These are phyloP conservation scores for Picea abies DNA, from an alignment of 83 land plant genomes.

Conservation along the genomic window DNA sequence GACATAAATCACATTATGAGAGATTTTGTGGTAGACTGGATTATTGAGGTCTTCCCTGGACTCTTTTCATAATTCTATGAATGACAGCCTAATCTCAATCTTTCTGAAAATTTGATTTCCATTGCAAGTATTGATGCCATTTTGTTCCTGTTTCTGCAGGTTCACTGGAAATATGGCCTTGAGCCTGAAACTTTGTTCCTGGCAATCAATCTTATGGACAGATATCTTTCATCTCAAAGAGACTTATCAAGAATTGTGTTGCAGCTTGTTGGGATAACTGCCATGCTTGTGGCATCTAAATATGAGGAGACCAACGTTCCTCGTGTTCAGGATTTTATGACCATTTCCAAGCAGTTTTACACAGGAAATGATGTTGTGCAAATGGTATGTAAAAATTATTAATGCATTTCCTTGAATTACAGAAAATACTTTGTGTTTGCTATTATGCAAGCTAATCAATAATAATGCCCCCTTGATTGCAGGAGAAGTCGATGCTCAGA, in stretches of 20 bases:
- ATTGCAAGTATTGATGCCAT: not conserved
- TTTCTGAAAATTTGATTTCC: not conserved
- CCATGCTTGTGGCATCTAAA: too few species aligned
- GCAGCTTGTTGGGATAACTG: too few species aligned
- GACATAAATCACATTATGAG: slow-evolving; percentile 90
- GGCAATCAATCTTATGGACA: slow-evolving; percentile 30
- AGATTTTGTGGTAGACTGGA: slow-evolving; percentile 83
- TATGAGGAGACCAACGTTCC: too few species aligned
- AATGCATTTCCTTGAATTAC: not conserved
- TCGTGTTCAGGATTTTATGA: slow-evolving; percentile 36
- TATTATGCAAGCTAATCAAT: not conserved
- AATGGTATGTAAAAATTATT: not conserved
- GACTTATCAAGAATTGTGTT: too few species aligned
- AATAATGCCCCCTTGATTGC: not conserved
- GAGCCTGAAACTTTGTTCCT: slow-evolving; percentile 54
- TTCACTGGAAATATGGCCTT: slow-evolving; percentile 44
- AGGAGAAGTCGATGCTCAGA: slow-evolving; percentile 29
- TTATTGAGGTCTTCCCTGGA: slow-evolving; percentile 55
- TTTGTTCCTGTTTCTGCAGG: slow-evolving; percentile 17
- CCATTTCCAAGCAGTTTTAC: slow-evolving; percentile 46
- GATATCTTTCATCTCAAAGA: not conserved
- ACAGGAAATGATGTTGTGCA: slow-evolving; percentile 34
- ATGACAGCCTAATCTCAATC: not conserved
- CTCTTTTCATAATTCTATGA: too few species aligned
- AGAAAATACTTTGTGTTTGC: slow-evolving; percentile 21